phyloP scores from a whole-genome alignment of 768 basidiomycete species.

The Russula virescens region DNA sequence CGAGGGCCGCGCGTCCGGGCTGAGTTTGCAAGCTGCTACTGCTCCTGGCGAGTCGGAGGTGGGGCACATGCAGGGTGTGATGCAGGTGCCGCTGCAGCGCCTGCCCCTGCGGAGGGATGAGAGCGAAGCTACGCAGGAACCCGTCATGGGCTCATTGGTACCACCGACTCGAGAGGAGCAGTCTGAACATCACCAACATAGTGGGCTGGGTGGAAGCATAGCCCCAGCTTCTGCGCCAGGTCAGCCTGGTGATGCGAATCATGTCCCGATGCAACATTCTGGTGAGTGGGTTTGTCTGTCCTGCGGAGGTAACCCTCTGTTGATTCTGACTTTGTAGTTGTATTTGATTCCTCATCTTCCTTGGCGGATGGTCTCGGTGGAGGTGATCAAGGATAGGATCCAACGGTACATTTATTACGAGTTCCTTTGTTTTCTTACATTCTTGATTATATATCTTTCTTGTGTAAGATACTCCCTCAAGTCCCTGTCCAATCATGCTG shows the following conservation, averaged over 20 bases:
- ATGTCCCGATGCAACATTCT: slow-evolving; percentile 18
- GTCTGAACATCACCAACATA: slow-evolving; percentile 13
- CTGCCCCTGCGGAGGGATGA: slow-evolving; percentile 21
- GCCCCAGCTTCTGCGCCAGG: slow-evolving; percentile 12
- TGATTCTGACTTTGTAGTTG: slow-evolving; percentile 11
- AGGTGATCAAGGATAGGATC: slow-evolving; percentile 15
- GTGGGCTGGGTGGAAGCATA: slow-evolving; percentile 3
- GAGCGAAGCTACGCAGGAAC: slow-evolving; percentile 23
- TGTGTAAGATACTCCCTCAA: not conserved
- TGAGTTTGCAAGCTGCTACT: slow-evolving; percentile 11
- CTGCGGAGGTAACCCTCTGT: too few relatives aligned
- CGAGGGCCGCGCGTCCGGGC: slow-evolving; percentile 40
- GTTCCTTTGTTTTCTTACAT: not conserved
- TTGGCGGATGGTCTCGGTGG: slow-evolving; percentile 22
- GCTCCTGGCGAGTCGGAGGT: slow-evolving; percentile 19
- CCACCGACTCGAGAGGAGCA: slow-evolving; percentile 27
- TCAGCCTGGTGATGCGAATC: slow-evolving; percentile 16
- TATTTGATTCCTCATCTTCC: slow-evolving; percentile 22
- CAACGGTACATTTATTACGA: not conserved
- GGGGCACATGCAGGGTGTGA: slow-evolving; percentile 18
- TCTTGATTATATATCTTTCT: slow-evolving; percentile 7
- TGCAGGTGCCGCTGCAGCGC: slow-evolving; percentile 18
- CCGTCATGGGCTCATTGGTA: slow-evolving; percentile 29
- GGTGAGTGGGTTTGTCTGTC: slow-evolving; percentile 6
- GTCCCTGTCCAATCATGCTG: not conserved